Percentiles rank a stretch among this genome's conserved stretches.
phyloP scores from a whole-genome alignment of 768 basidiomycete species.

The Pilatotrama ljubarskyi region DNA sequence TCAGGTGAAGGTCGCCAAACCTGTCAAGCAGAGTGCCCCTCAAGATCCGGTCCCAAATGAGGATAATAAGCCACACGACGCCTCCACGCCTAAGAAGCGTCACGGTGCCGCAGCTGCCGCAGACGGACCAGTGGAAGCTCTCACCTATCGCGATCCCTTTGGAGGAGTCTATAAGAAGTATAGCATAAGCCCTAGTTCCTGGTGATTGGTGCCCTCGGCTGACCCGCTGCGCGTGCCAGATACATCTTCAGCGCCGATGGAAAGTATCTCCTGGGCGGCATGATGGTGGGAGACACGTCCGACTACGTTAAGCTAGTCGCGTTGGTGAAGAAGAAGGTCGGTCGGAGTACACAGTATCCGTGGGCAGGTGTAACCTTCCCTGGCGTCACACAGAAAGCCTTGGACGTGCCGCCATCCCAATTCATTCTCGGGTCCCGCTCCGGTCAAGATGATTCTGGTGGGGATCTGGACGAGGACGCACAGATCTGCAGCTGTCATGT shows the following conservation, averaged over 20 bases:
- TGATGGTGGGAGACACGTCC: constrained; percentile 76
- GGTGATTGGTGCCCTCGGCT: neutral
- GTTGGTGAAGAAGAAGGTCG: constrained; percentile 66
- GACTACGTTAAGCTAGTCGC: constrained; percentile 72
- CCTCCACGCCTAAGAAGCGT: constrained; percentile 27
- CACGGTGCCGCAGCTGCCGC: constrained; percentile 25
- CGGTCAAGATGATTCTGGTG: constrained; percentile 56
- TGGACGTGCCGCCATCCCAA: constrained; percentile 63
- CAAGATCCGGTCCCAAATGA: neutral
- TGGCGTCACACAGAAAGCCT: constrained; percentile 48
- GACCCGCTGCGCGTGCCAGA: constrained; percentile 24
- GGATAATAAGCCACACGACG: constrained; percentile 17
- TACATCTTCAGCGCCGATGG: constrained; percentile 74
- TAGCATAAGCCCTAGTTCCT: constrained; percentile 6
- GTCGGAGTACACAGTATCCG: neutral
- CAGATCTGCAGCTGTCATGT: constrained; percentile 74
- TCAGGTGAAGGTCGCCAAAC: neutral
- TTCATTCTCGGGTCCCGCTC: constrained; percentile 60
- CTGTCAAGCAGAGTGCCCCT: neutral
- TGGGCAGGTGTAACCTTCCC: neutral
- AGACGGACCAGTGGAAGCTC: constrained; percentile 51
- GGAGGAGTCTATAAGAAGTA: constrained; percentile 69
- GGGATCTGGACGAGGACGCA: constrained; percentile 68
- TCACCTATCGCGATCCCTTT: constrained; percentile 75
- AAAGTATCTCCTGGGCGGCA: constrained; percentile 70